Conservation (phyloP, 2,329 filamentous ascomycete species). For the Zarea fungicola region DNA sequence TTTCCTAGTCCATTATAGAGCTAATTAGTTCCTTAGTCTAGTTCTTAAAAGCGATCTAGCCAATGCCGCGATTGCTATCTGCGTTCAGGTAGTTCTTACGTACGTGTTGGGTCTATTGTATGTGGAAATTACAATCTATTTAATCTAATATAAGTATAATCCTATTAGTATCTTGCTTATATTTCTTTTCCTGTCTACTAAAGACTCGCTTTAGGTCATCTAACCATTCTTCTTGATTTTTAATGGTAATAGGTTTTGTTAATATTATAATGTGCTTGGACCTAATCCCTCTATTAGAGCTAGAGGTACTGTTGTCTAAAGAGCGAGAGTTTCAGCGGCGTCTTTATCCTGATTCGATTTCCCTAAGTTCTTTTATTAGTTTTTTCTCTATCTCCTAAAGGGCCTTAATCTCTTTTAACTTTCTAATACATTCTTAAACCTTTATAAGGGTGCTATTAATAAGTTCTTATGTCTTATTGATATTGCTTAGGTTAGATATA, state of each 20-base stretch:
- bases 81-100: neutral
- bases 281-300: neutral
- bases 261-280: neutral
- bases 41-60: neutral
- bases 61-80: neutral
- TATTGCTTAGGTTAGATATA: too few species aligned
- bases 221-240: neutral
- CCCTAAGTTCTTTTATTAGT: too few species aligned
- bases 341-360: neutral
- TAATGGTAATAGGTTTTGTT: neutral
- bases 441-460: neutral
- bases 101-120: neutral
- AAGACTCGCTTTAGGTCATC: neutral
- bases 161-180: neutral
- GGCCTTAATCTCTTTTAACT: neutral
- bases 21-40: neutral
- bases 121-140: neutral
- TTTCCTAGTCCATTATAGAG: neutral
- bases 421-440: neutral
- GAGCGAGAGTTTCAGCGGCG: neutral
- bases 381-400: too few species aligned
- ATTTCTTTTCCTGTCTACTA: neutral
- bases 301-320: neutral
- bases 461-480: too few species aligned
- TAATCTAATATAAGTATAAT: neutral